A percentile compares a stretch with the other conserved stretches of the same genome.
Conservation (phyloP, 345 rosid species). For the Clausena lansium region DNA sequence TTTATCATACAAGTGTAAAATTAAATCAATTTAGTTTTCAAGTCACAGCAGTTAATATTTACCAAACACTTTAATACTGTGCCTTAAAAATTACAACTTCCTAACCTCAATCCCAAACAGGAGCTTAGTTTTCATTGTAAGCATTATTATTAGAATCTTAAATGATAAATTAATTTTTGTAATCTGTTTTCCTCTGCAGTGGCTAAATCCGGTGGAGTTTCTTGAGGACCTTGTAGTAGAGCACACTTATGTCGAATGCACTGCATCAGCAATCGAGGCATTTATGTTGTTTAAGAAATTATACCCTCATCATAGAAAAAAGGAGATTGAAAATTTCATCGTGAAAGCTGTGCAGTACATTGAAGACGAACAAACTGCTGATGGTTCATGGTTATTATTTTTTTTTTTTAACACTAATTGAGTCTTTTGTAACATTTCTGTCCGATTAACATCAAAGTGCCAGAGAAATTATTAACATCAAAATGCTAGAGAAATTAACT, state of each 20-base stretch:
- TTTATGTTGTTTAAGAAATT: conserved; percentile 40
- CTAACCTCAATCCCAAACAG: not conserved
- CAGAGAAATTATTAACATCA: not conserved
- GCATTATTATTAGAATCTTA: not conserved
- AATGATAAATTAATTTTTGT: not conserved
- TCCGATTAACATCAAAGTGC: not conserved
- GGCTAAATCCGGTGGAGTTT: conserved; percentile 60
- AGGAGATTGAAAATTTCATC: conserved; percentile 48
- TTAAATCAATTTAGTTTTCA: no score
- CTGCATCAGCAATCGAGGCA: conserved; percentile 43
- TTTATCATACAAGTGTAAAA: no score
- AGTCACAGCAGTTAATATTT: rapidly evolving
- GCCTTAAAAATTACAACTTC: no score
- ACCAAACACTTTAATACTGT: rapidly evolving
- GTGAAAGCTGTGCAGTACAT: conserved; percentile 38
- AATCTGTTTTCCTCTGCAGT: conserved; percentile 22
- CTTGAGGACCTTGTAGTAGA: conserved; percentile 45
- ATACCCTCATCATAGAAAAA: conserved; percentile 41
- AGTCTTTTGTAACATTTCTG: not conserved
- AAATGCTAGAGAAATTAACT: not conserved
- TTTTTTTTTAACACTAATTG: not conserved
- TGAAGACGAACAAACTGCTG: conserved; percentile 38
- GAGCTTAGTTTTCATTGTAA: not conserved
- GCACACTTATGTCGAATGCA: conserved; percentile 60
- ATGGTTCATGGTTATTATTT: conserved; percentile 55